phyloP scores from a whole-genome alignment of 108 stramenopile genomes.

The Poteriospumella lacustris region DNA sequence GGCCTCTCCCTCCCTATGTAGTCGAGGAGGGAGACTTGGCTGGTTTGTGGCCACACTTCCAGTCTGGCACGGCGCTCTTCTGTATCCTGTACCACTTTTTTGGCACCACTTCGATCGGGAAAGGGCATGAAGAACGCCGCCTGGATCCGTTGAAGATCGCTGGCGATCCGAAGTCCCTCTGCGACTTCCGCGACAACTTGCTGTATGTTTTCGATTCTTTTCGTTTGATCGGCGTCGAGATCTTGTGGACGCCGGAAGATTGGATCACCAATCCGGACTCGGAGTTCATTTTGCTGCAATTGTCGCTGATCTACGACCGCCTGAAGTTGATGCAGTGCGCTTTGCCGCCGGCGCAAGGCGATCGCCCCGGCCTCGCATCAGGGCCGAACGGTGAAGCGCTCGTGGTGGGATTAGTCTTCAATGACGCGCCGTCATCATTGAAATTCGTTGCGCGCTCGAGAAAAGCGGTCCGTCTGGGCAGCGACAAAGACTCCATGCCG shows the following conservation, averaged over 20 bases:
- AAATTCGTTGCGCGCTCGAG: not conserved
- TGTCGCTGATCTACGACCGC: slow-evolving; percentile 9
- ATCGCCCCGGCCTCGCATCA: not conserved
- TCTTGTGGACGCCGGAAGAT: slow-evolving; percentile 20
- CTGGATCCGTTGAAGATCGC: slow-evolving; percentile 2
- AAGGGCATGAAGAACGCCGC: not conserved
- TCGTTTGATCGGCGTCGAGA: not conserved
- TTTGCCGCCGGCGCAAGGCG: slow-evolving; percentile 17
- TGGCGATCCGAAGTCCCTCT: not conserved
- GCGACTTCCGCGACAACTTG: slow-evolving; percentile 21
- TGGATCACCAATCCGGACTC: slow-evolving; percentile 31
- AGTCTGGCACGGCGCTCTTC: slow-evolving; percentile 27
- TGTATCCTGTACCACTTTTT: slow-evolving; percentile 28
- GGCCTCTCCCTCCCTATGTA: not conserved
- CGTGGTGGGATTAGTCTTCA: slow-evolving; percentile 10
- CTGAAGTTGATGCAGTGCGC: slow-evolving; percentile 4
- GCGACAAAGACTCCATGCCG: slow-evolving; percentile 15
- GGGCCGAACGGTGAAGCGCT: slow-evolving; percentile 11
- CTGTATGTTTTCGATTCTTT: slow-evolving; percentile 16
- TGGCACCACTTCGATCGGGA: not conserved
- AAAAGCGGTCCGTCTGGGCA: not conserved
- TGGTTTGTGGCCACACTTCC: slow-evolving; percentile 31
- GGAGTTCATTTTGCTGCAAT: slow-evolving; percentile 30
- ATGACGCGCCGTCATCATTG: not conserved
- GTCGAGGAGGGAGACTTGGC: not conserved